phyloP scores from a whole-genome alignment of 73 alveolate genomes.

The Tetrahymena borealis region DNA sequence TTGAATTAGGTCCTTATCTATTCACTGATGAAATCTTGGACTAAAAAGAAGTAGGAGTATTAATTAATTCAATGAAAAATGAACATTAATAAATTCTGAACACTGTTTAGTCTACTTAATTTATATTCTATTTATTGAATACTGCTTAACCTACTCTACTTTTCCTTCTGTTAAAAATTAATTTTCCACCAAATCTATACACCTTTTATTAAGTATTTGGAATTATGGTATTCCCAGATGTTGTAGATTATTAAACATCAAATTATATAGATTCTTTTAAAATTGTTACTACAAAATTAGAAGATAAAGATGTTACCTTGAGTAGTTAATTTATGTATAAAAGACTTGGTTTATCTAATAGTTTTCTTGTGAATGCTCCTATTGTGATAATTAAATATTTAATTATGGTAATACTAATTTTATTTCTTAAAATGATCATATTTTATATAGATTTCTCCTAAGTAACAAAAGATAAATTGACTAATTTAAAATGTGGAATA shows the following conservation, averaged over 20 bases:
- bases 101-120: not conserved
- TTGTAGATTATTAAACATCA: not conserved
- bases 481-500: too few relatives aligned
- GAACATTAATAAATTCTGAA: not conserved
- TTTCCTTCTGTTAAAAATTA: not conserved
- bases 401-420: not conserved
- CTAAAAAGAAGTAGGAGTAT: not conserved
- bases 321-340: not conserved
- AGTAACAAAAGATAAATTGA: too few relatives aligned
- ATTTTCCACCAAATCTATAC: not conserved
- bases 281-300: not conserved
- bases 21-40: not conserved
- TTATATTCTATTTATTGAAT: not conserved
- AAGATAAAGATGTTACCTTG: not conserved
- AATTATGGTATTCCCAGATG: not conserved
- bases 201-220: not conserved
- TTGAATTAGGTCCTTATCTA: not conserved
- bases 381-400: not conserved
- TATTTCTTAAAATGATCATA: not conserved
- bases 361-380: not conserved
- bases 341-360: not conserved
- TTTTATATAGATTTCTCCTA: too few relatives aligned
- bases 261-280: not conserved
- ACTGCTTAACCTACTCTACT: not conserved
- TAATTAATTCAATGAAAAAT: not conserved